A percentile compares a stretch with the other conserved stretches of the same genome.
Conservation (phyloP, 306 rosid genomes). For the Gleditsia sinensis region DNA sequence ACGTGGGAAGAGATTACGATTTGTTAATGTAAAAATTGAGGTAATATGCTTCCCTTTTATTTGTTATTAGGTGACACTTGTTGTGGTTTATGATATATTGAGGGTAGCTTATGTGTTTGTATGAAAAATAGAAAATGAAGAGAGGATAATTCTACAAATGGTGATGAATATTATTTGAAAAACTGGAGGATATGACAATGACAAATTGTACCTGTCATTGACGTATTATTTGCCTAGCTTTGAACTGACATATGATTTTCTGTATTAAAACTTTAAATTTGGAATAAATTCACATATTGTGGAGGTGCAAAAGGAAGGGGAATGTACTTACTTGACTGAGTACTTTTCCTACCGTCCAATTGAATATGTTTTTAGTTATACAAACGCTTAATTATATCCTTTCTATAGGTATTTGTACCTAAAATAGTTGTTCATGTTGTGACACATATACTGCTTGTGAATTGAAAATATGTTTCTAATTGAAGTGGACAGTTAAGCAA, state of each 20-base stretch:
- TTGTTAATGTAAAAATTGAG: conserved; percentile 89
- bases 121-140: background rate
- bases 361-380: background rate
- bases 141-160: background rate
- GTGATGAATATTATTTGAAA: background rate
- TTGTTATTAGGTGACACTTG: background rate
- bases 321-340: background rate
- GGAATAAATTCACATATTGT: background rate
- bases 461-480: too few species aligned
- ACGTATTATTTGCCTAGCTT: background rate
- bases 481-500: too few species aligned
- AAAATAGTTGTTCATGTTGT: background rate
- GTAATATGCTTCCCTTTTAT: conserved; percentile 48
- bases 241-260: background rate
- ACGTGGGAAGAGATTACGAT: conserved; percentile 81
- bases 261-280: background rate
- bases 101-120: background rate
- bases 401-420: background rate
- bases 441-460: too few species aligned
- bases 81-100: too few species aligned
- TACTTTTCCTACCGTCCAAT: background rate
- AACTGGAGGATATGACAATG: background rate
- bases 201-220: background rate
- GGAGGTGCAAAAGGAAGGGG: background rate
- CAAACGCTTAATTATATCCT: background rate